A percentile compares a stretch with the other conserved stretches of the same genome.
These are phyloP conservation scores for Fusarium clavum DNA, from an alignment of 2,329 filamentous ascomycete species.

Conservation along the genomic window DNA sequence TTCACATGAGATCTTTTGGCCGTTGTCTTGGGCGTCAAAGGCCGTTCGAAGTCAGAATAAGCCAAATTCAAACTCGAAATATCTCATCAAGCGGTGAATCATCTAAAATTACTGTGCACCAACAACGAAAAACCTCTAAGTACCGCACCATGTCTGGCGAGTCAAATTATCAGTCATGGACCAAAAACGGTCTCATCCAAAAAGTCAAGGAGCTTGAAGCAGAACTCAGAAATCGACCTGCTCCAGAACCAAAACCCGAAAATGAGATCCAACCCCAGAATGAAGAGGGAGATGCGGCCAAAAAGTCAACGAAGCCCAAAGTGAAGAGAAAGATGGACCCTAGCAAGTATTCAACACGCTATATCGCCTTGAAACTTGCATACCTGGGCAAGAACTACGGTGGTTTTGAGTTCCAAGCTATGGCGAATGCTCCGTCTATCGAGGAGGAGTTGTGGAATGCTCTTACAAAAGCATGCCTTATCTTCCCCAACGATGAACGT, in stretches of 20 bases:
- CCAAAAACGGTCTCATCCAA: constrained; percentile 73
- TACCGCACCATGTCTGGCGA: constrained; percentile 50
- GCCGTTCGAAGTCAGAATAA: constrained; percentile 39
- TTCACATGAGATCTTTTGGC: constrained; percentile 46
- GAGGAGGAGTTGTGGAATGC: constrained; percentile 97
- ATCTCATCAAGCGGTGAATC: constrained; percentile 42
- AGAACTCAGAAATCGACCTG: constrained; percentile 65
- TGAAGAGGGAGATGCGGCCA: constrained; percentile 17
- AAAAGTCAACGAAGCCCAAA: constrained; percentile 53
- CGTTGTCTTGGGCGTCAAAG: constrained; percentile 44
- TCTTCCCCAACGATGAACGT: constrained; percentile 74
- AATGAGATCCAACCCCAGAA: constrained; percentile 3
- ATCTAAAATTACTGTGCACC: constrained; percentile 19
- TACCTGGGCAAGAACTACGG: constrained; percentile 93
- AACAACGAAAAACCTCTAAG: constrained; percentile 28
- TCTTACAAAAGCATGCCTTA: constrained; percentile 82
- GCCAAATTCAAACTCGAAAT: constrained; percentile 24
- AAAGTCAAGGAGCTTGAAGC: constrained; percentile 76
- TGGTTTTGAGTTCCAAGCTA: constrained; percentile 88
- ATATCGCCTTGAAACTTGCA: constrained; percentile 91
- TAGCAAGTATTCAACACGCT: constrained; percentile 82
- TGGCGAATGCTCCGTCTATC: constrained; percentile 80
- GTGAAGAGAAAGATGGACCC: constrained; percentile 75
- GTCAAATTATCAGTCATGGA: constrained; percentile 73
- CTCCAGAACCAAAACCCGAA: constrained; percentile 36